Evolutionary conservation across 352 stramenopile genomes (phyloP).

Genomic region (Pythium chondricola): DNA sequence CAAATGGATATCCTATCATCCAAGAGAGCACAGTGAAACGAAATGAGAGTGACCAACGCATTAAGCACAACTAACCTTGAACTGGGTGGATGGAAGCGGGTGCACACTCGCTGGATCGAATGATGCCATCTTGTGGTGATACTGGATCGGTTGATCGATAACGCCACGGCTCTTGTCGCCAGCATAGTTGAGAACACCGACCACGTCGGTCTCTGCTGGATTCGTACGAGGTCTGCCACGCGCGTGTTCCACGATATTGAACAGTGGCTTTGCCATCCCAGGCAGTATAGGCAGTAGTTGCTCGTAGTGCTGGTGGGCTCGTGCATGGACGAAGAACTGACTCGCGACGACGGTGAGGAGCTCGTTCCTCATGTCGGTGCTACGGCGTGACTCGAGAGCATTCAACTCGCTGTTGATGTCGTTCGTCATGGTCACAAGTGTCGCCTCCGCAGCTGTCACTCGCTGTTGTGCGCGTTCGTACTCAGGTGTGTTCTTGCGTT

Average conservation of each 20-base stretch:
- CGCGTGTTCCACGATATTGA: constrained; percentile 52
- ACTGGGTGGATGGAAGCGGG: constrained; percentile 37
- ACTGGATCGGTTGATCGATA: constrained; percentile 45
- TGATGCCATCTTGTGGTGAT: constrained; percentile 24
- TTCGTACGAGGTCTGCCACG: constrained; percentile 38
- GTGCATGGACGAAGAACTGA: constrained; percentile 66
- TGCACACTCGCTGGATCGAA: constrained; percentile 41
- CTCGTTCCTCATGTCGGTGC: constrained; percentile 72
- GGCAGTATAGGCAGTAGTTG: constrained; percentile 67
- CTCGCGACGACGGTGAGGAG: constrained; percentile 65
- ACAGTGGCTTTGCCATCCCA: constrained; percentile 48
- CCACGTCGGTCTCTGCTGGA: constrained; percentile 28
- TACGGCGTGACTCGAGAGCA: constrained; percentile 47
- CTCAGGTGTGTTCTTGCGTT: constrained; percentile 55
- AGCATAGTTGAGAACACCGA: constrained; percentile 58
- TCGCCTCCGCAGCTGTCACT: constrained; percentile 34
- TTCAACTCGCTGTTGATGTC: constrained; percentile 64
- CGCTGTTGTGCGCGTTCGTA: constrained; percentile 66
- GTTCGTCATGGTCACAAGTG: constrained; percentile 44
- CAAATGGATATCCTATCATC: constrained; percentile 78
- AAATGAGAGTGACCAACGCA: too few species aligned
- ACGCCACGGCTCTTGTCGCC: constrained; percentile 36
- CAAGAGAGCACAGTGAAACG: too few species aligned
- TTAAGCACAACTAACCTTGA: constrained; percentile 28
- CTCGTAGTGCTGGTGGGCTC: constrained; percentile 61